Evolutionary conservation across 2,329 filamentous ascomycete genomes (phyloP), one percentile per base, ranked within the genome.

Genomic region (Aspergillus glaucus): DNA sequence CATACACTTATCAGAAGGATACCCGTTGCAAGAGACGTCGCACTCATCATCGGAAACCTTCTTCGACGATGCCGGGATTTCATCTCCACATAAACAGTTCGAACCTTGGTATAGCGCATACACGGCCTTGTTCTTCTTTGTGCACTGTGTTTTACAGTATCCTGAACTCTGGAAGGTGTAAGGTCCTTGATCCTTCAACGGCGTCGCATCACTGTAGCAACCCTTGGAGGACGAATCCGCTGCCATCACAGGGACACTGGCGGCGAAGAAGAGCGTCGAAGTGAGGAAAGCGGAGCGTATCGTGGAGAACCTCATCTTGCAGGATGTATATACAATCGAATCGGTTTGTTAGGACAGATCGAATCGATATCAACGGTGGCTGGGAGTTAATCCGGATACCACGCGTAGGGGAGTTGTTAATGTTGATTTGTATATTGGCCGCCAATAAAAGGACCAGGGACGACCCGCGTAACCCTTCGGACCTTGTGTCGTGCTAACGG

Each of bases 21-120:
- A 91, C 7, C 82, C 86, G 21, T 79, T 74, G 65, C 90, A 95
- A 0, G 74, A 63, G 24, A 76, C 77, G 61, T 80, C 75, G 71
- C 90, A 95, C 14, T 81, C 70, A 6, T 64, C 64, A 61, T 85
- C 78, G 41, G 77, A 71, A 6, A 81, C 77, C 51, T 83, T 63
- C 37, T 73, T 72, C 14, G 71, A 71, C 36, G 73, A 60, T 14
- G 82, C 74, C 0, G 90, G 90, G 43, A 91, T 77, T 50, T 75
- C 68, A 54, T 81, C 71, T 50, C 89, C 90, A 61, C 90, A 95
- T 61, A 76, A 87, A 70, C 90, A 95, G 54, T 81, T 69, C 15
- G 75, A 73, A 14, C 79, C 79, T 15, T 77, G 75, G 6, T 77
- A 79, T 41, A 87, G 70, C 28, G 77, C 88, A 59, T 84, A 80